Base-by-base conservation (phyloP, 805 yeast species). In the baker's yeast (Saccharomyces cerevisiae) region DNA sequence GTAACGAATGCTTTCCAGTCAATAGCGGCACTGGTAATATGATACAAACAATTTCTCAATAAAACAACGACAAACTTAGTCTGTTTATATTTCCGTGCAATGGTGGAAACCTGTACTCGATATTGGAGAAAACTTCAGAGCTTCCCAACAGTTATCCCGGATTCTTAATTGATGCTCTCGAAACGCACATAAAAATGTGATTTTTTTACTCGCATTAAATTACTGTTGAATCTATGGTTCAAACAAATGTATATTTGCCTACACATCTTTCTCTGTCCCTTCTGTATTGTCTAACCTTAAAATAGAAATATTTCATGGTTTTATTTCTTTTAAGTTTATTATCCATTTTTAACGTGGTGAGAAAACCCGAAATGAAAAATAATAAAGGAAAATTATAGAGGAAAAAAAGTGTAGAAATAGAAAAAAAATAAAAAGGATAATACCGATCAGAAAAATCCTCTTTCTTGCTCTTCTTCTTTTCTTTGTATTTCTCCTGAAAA, bases 321-420 rank as follows among this genome's bases (percentile, higher is more conserved):
- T 9, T 49, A 28, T 53, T 32, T 17, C 46, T n/a, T 36, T 29
- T 14, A 32, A 43, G 47, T n/a, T 36, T 11, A 32, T 41, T 17
- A 21, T 26, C 22, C 29, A 32, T 24, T 50, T 49, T n/a, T 36
- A 27, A 31, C 27, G 26, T 22, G 24, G n/a, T 28, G 11, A 11
- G 21, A 29, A 49, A 29, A 49, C n/a, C 41, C 41, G 32, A 49
- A 31, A 49, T 26, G 29, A 49, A 24, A 21, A 29, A 46, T 30
- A 49, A 36, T 27, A 21, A 21, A 49, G 46, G 46, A 41, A 24
- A 48, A 51, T 51, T 51, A 51, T 41, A 46, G 47, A 41, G 22
- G 36, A n/a, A 10, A n/a, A 24, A 30, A 26, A 11, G 41, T 28
- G n/a, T 24, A 51, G 32, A 46, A 13, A 13, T n/a, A 41, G 13